Conservation (phyloP, 2,329 filamentous ascomycete genomes). For the Canariomyces notabilis region DNA sequence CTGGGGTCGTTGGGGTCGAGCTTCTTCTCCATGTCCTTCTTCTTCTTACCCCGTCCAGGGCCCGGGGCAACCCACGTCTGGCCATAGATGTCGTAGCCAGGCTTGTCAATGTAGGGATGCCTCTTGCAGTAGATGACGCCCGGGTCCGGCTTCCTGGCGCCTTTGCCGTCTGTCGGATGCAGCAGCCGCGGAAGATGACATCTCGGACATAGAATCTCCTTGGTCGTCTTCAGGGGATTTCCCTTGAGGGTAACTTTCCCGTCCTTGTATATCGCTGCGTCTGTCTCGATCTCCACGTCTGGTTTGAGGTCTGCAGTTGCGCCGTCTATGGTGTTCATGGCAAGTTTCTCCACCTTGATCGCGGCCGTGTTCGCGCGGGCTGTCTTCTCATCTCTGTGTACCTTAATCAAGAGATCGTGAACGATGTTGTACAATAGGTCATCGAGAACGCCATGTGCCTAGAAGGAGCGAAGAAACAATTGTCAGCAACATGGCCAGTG, state of each 20-base stretch:
- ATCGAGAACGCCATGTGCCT: constrained; percentile 65
- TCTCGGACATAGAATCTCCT: constrained; percentile 66
- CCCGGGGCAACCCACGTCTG: constrained; percentile 73
- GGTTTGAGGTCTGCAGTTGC: constrained; percentile 49
- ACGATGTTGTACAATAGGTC: constrained; percentile 73
- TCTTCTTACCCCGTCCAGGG: constrained; percentile 69
- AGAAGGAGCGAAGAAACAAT: constrained; percentile 8
- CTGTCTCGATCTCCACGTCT: constrained; percentile 57
- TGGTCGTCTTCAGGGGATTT: constrained; percentile 66
- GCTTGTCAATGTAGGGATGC: constrained; percentile 70
- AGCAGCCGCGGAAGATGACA: constrained; percentile 71
- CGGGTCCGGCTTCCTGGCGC: constrained; percentile 60
- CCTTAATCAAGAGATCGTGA: constrained; percentile 67
- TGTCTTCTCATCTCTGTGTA: constrained; percentile 73
- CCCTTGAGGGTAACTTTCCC: constrained; percentile 64
- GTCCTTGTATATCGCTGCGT: constrained; percentile 66
- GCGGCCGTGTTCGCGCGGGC: constrained; percentile 62
- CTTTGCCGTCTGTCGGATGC: constrained; percentile 66
- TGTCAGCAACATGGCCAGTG: no score
- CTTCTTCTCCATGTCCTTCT: constrained; percentile 68
- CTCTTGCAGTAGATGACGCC: constrained; percentile 72
- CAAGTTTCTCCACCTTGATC: constrained; percentile 59
- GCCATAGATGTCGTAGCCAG: constrained; percentile 75
- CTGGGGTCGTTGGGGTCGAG: constrained; percentile 41
- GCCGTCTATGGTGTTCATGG: constrained; percentile 50